Conservation (phyloP, 257 asterid genomes). For the Ocimum tenuiflorum region DNA sequence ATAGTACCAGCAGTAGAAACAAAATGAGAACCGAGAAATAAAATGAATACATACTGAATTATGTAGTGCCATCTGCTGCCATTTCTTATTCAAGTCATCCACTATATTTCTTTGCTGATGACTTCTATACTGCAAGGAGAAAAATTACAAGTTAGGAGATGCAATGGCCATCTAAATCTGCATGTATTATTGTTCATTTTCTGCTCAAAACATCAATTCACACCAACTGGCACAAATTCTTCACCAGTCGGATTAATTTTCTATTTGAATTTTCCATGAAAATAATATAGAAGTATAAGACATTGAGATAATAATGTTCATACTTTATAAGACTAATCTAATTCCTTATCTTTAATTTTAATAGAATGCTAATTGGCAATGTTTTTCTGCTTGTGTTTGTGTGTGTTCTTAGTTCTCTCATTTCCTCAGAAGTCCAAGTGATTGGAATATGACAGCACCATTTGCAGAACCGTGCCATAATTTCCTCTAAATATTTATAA, state of each 20-base stretch:
- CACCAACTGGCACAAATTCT: constrained; percentile 14
- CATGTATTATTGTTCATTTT: background rate
- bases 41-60: constrained; percentile 41
- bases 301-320: too few species aligned
- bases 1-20: constrained; percentile 12
- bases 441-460: background rate
- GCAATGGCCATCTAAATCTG: constrained; percentile 3
- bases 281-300: background rate
- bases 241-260: constrained; percentile 8
- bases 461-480: too few species aligned
- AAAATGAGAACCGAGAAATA: background rate
- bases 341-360: too few species aligned
- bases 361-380: background rate
- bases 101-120: constrained; percentile 50
- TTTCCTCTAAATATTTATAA: background rate
- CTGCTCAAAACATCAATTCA: constrained; percentile 1
- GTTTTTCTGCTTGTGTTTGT: background rate
- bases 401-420: background rate
- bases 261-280: background rate
- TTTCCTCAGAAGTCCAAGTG: background rate
- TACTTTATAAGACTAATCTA: too few species aligned
- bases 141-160: constrained; percentile 10
- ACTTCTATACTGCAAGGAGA: constrained; percentile 59
- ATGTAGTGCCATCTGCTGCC: constrained; percentile 71
- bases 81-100: constrained; percentile 82